Evolutionary conservation across 2,329 filamentous ascomycete genomes (phyloP), one percentile per base, ranked within the genome.

Genomic region (Venturiaceae sp.): DNA sequence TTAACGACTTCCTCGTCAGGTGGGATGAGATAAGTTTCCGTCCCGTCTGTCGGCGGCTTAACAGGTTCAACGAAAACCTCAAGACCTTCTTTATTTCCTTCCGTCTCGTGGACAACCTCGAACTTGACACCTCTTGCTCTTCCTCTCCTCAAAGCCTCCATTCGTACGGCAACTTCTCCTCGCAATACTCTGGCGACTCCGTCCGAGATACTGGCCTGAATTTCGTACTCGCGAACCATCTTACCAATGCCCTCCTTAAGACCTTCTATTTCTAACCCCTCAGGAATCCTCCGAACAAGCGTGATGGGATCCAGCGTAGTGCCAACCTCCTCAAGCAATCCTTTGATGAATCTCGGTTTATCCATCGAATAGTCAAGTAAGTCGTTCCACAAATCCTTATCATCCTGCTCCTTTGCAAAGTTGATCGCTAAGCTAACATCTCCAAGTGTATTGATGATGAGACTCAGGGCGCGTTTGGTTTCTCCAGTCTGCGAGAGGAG

Each of bases 341-440:
- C 92, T 13, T 90, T 86, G 64, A 99, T 97, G 74, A 99, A 99
- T 41, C 84, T 84, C 0, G 94, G 94, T 68, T 96, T 96, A 74
- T 96, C 91, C 94, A 99, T 97, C 61, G 88, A 92, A 71, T 97
- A 97, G 65, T 92, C 85, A 5, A 99, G 82, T 7, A 99, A 79
- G 67, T 97, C 92, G 63, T 96, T 88, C 94, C 94, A 99, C 0
- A 99, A 80, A 65, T 96, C 92, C 0, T 86, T 85, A 66, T 96
- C 92, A 62, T 94, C 86, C 68, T 97, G 91, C 62, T 92, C 87
- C 71, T 96, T 96, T 57, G 91, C 92, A 67, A 99, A 99, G 1
- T 87, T 82, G 64, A 99, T 99, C 8, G 94, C 94, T 64, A 94
- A 91, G 54, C 86, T 87, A 54, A 97, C 92, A 68, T 99, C 90